Base-by-base conservation (phyloP, 371 early-diverging fungal species). In the Edhazardia aedis region DNA sequence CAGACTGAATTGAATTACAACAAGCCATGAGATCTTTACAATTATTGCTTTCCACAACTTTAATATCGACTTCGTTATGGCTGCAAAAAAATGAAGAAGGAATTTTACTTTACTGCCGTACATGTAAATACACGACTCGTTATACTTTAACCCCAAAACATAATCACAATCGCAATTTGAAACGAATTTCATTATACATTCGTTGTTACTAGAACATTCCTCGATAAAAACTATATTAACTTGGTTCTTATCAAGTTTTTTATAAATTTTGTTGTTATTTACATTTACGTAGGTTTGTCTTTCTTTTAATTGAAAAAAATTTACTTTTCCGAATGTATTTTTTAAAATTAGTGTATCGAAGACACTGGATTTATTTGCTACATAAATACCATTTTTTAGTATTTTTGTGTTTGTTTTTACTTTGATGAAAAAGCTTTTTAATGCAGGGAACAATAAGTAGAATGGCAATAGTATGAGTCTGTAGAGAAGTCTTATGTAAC, bases 61-160 rank as follows among this genome's bases (percentile, higher is more conserved):
- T 43, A 25, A 62, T 46, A n/a, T 59, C 58, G 4, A 67, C 60
- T 38, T 11, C 38, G n/a, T 30, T 46, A 4, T 22, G 14, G 45
- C 46, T 33, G 65, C 63, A 18, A 67, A 42, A 44, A 67, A 51
- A 11, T 42, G 23, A 0, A 63, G 2, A 4, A 63, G 23, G 30
- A 61, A 67, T 33, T 50, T 45, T 23, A 51, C 37, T 28, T 33
- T 42, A 23, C 28, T 57, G 23, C 62, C 68, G 44, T 58, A 58
- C 25, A 47, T 18, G 38, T 53, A 59, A 44, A 67, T 53, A 36
- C 56, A 64, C 30, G 47, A 60, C 19, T 33, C 30, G 16, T 1
- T 40, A 52, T 67, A 67, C 30, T 33, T 67, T 18, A 67, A 46
- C 11, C 56, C 61, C n/a, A 52, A 54, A 1, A 56, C 53, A 53